These are phyloP conservation scores for Aureobasidium sp. DNA, from an alignment of 2,329 filamentous ascomycete genomes.

Conservation along the genomic window DNA sequence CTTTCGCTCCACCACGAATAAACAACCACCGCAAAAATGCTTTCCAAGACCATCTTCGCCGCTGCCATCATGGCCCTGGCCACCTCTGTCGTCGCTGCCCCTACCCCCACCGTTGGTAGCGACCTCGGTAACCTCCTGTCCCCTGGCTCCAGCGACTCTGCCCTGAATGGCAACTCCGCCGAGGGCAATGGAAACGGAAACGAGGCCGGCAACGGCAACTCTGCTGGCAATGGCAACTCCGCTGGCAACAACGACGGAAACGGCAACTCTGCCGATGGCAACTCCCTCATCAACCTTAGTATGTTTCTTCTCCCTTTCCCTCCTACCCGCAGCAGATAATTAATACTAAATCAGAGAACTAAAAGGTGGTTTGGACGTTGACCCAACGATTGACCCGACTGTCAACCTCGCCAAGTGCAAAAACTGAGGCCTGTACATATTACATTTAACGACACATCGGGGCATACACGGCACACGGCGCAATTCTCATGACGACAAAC, in stretches of 20 bases:
- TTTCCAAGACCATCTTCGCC: constrained; percentile 10
- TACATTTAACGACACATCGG: neutral
- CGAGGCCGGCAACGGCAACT: neutral
- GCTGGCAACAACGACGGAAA: neutral
- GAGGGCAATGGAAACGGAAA: neutral
- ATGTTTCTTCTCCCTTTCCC: neutral
- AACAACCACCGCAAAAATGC: neutral
- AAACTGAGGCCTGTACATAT: neutral
- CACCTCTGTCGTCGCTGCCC: neutral
- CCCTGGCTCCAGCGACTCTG: neutral
- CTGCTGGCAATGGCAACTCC: neutral
- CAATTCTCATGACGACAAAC: neutral
- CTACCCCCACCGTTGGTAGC: neutral
- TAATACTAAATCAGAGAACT: constrained; percentile 12
- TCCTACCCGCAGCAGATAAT: neutral
- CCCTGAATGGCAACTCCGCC: neutral
- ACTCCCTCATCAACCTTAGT: constrained; percentile 7
- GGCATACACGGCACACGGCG: neutral
- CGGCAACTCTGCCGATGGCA: constrained; percentile 2
- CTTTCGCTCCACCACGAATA: neutral
- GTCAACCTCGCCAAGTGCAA: neutral
- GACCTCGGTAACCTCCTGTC: neutral
- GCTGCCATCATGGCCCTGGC: neutral
- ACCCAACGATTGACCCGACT: constrained; percentile 2
- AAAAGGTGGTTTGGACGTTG: constrained; percentile 5